Percentiles rank a stretch among this genome's conserved stretches.
Evolutionary conservation across 108 stramenopile species (phyloP).

Genomic region (Fragilariopsis cylindrus): DNA sequence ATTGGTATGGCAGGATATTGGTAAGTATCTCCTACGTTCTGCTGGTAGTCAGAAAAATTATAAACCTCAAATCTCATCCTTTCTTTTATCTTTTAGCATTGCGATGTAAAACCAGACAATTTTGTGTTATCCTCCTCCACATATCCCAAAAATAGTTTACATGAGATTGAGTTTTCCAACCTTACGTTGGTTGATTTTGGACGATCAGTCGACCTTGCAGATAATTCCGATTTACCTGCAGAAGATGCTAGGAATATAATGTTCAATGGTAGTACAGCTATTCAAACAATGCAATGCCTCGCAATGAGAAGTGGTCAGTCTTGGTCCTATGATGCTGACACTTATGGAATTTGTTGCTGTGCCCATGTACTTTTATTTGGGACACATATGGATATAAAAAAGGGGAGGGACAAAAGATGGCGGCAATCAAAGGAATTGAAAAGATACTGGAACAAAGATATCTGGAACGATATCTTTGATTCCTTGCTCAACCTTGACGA

Average conservation of each 20-base stretch:
- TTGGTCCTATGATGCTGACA: conserved; percentile 82
- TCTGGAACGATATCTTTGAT: conserved; percentile 70
- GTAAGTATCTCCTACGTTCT: conserved; percentile 40
- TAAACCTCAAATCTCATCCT: neutral
- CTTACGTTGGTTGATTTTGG: conserved; percentile 86
- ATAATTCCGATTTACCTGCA: conserved; percentile 12
- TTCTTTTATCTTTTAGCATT: conserved; percentile 45
- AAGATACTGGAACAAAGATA: conserved; percentile 65
- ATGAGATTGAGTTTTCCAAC: conserved; percentile 46
- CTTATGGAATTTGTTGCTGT: conserved; percentile 66
- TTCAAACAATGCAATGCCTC: conserved; percentile 67
- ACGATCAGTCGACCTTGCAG: conserved; percentile 61
- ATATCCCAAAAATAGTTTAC: conserved; percentile 19
- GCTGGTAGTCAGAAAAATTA: no score
- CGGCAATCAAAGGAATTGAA: conserved; percentile 45
- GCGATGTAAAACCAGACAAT: conserved; percentile 87
- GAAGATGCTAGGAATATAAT: conserved; percentile 37
- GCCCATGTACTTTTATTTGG: conserved; percentile 72
- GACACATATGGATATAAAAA: conserved; percentile 53
- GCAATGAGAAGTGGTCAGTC: conserved; percentile 65
- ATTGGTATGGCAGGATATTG: conserved; percentile 74
- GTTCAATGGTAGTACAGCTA: conserved; percentile 55
- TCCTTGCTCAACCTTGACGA: conserved; percentile 66
- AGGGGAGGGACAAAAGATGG: conserved; percentile 51
- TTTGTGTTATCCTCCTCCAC: conserved; percentile 59